Evolutionary conservation across 2,329 filamentous ascomycete species (phyloP).

Genomic region (Lasiodiplodia sp.): DNA sequence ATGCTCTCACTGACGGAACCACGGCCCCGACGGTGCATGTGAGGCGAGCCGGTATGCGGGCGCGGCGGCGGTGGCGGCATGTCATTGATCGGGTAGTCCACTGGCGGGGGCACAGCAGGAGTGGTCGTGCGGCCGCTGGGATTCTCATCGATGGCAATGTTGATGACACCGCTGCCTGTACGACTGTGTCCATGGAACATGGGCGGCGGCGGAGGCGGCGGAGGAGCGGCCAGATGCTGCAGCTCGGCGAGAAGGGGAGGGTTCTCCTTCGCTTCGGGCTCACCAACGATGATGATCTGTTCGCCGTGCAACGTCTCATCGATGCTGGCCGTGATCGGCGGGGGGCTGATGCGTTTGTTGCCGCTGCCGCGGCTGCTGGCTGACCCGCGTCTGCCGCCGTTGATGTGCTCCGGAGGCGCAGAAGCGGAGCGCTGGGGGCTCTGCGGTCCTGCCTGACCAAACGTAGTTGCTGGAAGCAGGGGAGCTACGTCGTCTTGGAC

Average conservation of each 20-base stretch:
- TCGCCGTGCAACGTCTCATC: constrained; percentile 58
- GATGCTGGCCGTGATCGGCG: constrained; percentile 59
- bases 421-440: constrained; percentile 53
- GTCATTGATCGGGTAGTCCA: constrained; percentile 14
- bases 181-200: constrained; percentile 34
- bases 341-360: constrained; percentile 48
- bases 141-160: constrained; percentile 56
- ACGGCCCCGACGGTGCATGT: constrained; percentile 60
- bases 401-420: constrained; percentile 55
- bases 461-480: constrained; percentile 56
- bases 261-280: constrained; percentile 39
- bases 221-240: constrained; percentile 65
- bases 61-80: constrained; percentile 38
- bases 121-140: constrained; percentile 34
- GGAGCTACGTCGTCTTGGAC: constrained; percentile 55
- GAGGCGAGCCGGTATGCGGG: constrained; percentile 43
- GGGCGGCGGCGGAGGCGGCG: constrained; percentile 58
- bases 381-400: constrained; percentile 46
- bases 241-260: constrained; percentile 66
- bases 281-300: constrained; percentile 53
- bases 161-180: constrained; percentile 49
- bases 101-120: constrained; percentile 21
- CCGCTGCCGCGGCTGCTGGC: constrained; percentile 42
- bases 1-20: constrained; percentile 66
- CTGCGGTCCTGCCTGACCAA: constrained; percentile 48